Percentiles rank a stretch among this genome's conserved stretches.
Conservation (phyloP, 1,139 yeast genomes). For the Pichia norvegensis region DNA sequence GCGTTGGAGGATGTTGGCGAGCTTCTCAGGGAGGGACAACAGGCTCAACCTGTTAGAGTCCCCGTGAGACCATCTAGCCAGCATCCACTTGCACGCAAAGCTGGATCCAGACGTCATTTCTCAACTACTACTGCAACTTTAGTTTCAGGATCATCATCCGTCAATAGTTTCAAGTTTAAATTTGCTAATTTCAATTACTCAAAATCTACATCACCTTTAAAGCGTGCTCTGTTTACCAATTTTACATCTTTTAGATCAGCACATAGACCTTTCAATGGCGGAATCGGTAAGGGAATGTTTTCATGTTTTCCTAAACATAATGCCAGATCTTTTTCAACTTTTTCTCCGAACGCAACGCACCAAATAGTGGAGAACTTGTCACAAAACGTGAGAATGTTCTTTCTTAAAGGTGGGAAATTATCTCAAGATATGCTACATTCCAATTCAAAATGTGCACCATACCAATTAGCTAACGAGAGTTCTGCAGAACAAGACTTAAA, state of each 20-base stretch:
- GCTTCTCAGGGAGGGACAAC: constrained; percentile 23
- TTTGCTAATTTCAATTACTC: neutral
- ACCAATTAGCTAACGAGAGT: constrained; percentile 9
- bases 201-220: neutral
- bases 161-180: constrained; percentile 5
- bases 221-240: neutral
- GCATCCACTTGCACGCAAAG: constrained; percentile 17
- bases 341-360: constrained; percentile 26
- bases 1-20: constrained; percentile 32
- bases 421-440: constrained; percentile 3
- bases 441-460: constrained; percentile 16
- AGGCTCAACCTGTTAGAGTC: constrained; percentile 25
- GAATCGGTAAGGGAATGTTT: constrained; percentile 22
- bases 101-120: constrained; percentile 14
- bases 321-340: constrained; percentile 28
- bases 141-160: neutral
- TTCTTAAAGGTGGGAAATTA: constrained; percentile 27
- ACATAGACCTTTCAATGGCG: neutral
- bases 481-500: constrained; percentile 34
- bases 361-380: constrained; percentile 35
- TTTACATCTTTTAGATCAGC: neutral
- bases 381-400: constrained; percentile 29
- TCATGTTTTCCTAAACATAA: constrained; percentile 24
- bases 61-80: constrained; percentile 12
- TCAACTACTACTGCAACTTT: constrained; percentile 11